Evolutionary conservation across 495 filamentous ascomycete genomes (phyloP), one percentile per base, ranked within the genome.

Genomic region (Polyplosphaeria fusca): DNA sequence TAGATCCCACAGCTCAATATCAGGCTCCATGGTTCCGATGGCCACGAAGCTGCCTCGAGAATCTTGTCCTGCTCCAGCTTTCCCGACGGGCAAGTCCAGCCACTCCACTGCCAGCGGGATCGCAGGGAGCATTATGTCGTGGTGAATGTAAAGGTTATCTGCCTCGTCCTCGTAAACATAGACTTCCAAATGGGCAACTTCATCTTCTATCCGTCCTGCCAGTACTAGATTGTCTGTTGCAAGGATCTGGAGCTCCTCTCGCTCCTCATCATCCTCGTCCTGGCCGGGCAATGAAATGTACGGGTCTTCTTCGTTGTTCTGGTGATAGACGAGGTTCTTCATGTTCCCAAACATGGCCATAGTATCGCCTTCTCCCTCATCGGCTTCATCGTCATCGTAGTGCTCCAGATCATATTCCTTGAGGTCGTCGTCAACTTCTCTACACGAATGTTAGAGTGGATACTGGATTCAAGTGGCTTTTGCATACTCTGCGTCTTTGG

Each of bases 121-220:
- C 26, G 91, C 91, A 16, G 93, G 93, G 37, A 99, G 83, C 93
- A 99, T 96, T 64, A 99, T 95, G 67, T 99, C 93, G 76, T 99
- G 94, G 75, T 99, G 93, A 9, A 97, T 91, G 70, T 97, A 99
- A 32, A 99, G 84, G 71, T 99, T 97, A 67, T 95, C 93, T 9
- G 84, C 90, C 32, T 72, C 72, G 66, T 97, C 94, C 72, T 98
- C 94, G 71, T 98, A 98, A 25, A 98, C 89, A 69, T 97, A 97
- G 40, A 96, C 84, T 68, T 97, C 94, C 18, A 99, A 79, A 73
- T 96, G 91, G 23, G 93, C 90, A 23, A 99, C 86, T 63, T 97
- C 93, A 61, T 99, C 93, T 71, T 99, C 93, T 18, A 96, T 80
- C 77, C 94, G 92, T 60, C 89, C 91, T 14, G 91, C 86, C 44